Percentiles rank a stretch among this genome's conserved stretches.
These are phyloP conservation scores for Dichotomocladium elegans DNA, from an alignment of 371 early-diverging fungal species.

Conservation along the genomic window DNA sequence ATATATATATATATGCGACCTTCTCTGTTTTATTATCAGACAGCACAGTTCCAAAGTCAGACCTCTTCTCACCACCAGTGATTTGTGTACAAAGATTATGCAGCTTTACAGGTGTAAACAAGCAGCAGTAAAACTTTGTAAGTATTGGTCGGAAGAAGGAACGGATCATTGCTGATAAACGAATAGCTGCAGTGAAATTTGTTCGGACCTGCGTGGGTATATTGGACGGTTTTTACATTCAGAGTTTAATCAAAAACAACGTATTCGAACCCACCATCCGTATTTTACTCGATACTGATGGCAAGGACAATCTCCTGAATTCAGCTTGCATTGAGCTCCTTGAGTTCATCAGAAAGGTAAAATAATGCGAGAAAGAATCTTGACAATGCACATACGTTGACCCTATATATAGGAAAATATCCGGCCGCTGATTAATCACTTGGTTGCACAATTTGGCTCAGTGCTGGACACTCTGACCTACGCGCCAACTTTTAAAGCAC, in stretches of 20 bases:
- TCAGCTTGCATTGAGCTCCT: slow-evolving; percentile 88
- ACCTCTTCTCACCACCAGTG: slow-evolving; percentile 63
- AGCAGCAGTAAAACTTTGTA: slow-evolving; percentile 70
- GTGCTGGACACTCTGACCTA: slow-evolving; percentile 61
- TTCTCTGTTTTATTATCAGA: slow-evolving; percentile 65
- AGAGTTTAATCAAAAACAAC: slow-evolving; percentile 60
- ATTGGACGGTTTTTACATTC: slow-evolving; percentile 77
- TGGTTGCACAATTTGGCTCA: slow-evolving; percentile 62
- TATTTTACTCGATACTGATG: slow-evolving; percentile 60
- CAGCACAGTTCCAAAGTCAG: slow-evolving; percentile 78
- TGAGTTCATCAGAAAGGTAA: slow-evolving; percentile 71
- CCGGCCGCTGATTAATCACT: slow-evolving; percentile 65
- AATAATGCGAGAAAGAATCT: neutral
- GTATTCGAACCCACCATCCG: slow-evolving; percentile 68
- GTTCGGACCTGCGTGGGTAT: slow-evolving; percentile 71
- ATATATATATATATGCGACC: slow-evolving; percentile 66
- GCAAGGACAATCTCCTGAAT: slow-evolving; percentile 76
- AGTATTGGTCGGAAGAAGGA: slow-evolving; percentile 5
- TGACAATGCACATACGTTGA: neutral
- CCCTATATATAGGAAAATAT: slow-evolving; percentile 52
- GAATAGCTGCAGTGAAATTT: slow-evolving; percentile 72
- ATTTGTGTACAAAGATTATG: slow-evolving; percentile 54
- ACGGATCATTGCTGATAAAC: neutral
- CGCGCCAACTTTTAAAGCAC: slow-evolving; percentile 52
- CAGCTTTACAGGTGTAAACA: slow-evolving; percentile 67